These are phyloP conservation scores for Schizochytrium sp. DNA, from an alignment of 108 stramenopile genomes.

Conservation along the genomic window DNA sequence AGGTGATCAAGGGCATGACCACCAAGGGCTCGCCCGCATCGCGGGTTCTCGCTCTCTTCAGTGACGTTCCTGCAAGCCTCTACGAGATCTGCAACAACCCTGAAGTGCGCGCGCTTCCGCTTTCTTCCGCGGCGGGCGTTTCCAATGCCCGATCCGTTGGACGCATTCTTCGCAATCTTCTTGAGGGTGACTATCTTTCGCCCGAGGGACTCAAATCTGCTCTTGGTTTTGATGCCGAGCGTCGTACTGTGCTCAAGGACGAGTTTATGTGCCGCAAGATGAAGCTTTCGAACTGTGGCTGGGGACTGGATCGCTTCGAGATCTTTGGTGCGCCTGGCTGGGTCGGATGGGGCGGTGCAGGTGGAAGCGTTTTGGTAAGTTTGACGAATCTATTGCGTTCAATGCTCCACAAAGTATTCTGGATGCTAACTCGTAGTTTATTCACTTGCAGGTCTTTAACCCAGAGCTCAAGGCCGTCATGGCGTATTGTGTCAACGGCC, in stretches of 20 bases:
- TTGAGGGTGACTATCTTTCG: neutral
- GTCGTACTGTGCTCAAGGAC: neutral
- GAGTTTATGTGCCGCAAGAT: neutral
- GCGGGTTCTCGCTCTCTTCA: neutral
- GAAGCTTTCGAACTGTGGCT: neutral
- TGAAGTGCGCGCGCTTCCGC: neutral
- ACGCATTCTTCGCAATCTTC: neutral
- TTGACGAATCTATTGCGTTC: neutral
- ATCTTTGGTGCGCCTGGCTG: neutral
- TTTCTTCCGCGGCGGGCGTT: neutral
- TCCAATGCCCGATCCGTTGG: neutral
- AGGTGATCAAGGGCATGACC: neutral
- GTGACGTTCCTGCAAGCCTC: neutral
- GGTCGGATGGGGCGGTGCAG: neutral
- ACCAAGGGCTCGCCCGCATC: neutral
- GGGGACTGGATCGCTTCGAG: neutral
- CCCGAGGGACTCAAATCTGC: neutral
- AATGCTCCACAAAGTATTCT: too few species aligned
- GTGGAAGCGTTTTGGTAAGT: neutral
- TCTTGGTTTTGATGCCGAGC: neutral
- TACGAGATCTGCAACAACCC: neutral
- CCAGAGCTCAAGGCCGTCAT: neutral
- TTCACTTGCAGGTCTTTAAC: neutral
- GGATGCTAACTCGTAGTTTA: too few species aligned
- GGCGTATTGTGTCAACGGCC: neutral